Evolutionary conservation across 129 eudicot genomes (phyloP).

Genomic region (Gnaphalium uliginosum): DNA sequence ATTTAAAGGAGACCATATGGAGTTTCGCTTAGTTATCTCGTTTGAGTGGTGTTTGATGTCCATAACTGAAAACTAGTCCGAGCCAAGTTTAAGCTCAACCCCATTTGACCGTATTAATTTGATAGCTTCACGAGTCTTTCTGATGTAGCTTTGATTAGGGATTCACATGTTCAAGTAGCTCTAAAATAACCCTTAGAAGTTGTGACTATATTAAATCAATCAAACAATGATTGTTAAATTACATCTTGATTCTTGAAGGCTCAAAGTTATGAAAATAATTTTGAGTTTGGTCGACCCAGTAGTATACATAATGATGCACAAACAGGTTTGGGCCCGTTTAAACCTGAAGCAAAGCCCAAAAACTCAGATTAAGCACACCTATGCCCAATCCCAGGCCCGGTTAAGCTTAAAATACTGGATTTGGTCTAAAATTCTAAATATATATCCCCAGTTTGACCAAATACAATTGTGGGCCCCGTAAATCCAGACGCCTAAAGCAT

Average conservation of each 20-base stretch:
- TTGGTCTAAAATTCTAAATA: neutral
- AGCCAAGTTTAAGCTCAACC: neutral
- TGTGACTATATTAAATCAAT: neutral
- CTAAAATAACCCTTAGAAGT: neutral
- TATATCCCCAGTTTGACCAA: neutral
- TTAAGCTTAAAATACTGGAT: neutral
- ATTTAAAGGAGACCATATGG: slow-evolving; percentile 14
- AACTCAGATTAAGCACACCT: neutral
- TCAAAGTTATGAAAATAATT: neutral
- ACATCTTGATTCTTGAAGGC: neutral
- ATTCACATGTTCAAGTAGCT: neutral
- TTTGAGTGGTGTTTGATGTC: neutral
- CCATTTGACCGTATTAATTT: neutral
- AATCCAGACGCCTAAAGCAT: neutral
- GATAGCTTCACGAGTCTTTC: neutral
- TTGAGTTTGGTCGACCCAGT: neutral
- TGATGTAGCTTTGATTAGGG: too few relatives aligned
- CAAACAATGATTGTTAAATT: neutral
- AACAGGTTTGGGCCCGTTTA: neutral
- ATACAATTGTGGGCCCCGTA: too few relatives aligned
- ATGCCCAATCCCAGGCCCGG: neutral
- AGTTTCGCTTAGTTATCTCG: neutral
- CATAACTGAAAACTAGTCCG: neutral
- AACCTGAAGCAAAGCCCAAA: neutral
- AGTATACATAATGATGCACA: neutral